Evolutionary conservation across 208 protist species (phyloP).

Genomic region (Tritrichomonas foetus): DNA sequence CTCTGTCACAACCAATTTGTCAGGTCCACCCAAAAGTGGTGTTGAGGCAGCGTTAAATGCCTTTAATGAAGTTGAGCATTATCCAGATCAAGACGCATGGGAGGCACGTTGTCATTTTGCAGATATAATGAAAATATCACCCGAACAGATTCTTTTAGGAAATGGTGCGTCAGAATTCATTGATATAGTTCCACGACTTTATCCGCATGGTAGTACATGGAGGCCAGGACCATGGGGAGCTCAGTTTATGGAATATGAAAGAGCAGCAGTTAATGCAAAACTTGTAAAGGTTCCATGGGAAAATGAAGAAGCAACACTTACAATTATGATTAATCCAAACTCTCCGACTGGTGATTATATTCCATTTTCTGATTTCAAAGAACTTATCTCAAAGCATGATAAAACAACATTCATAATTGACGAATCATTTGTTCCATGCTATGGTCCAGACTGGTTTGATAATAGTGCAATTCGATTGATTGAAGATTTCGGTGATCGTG

Average conservation of each 20-base stretch:
- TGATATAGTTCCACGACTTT: conserved; percentile 1
- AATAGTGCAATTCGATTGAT: background rate
- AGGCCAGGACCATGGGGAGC: conserved; percentile 34
- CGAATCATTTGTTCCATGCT: conserved; percentile 26
- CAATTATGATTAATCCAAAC: conserved; percentile 40
- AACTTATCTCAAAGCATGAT: background rate
- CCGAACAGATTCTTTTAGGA: background rate
- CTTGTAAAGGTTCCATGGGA: background rate
- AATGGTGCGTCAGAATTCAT: conserved; percentile 41
- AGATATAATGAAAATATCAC: background rate
- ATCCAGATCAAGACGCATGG: conserved; percentile 26
- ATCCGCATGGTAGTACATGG: background rate
- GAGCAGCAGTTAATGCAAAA: background rate
- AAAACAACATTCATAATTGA: conserved; percentile 23
- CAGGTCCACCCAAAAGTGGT: background rate
- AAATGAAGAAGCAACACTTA: background rate
- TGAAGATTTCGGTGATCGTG: background rate
- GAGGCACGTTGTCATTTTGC: background rate
- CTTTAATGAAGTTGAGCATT: background rate
- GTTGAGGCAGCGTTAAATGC: background rate
- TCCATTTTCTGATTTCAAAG: background rate
- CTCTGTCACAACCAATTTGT: conserved; percentile 17
- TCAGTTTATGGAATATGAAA: conserved; percentile 34
- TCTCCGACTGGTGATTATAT: conserved; percentile 31
- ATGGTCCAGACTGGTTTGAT: background rate